Conservation (phyloP, 73 alveolate genomes). For the Diophrys appendiculata region DNA sequence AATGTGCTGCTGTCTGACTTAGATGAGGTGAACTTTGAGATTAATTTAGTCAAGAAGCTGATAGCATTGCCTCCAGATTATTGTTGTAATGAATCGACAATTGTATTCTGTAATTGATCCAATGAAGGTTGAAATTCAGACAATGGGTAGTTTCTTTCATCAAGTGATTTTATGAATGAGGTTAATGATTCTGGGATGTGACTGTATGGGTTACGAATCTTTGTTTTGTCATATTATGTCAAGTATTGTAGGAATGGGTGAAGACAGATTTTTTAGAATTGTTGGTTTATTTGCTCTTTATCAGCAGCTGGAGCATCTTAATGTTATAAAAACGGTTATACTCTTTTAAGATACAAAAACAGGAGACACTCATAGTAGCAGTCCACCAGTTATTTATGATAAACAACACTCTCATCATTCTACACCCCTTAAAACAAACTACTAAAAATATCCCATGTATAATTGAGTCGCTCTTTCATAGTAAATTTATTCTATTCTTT, state of each 20-base stretch:
- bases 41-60: no score
- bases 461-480: slow-evolving; percentile 38
- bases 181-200: not conserved
- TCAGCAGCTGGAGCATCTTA: slow-evolving; percentile 19
- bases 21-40: no score
- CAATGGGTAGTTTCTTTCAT: not conserved
- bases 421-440: slow-evolving; percentile 19
- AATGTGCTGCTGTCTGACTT: no score
- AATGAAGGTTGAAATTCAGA: no score
- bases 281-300: slow-evolving; percentile 9
- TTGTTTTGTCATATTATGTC: not conserved
- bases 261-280: not conserved
- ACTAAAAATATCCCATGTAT: slow-evolving; percentile 27
- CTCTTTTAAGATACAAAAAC: slow-evolving; percentile 35
- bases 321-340: slow-evolving; percentile 23
- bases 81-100: no score
- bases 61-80: no score
- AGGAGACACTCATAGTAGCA: slow-evolving; percentile 27
- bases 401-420: slow-evolving; percentile 51
- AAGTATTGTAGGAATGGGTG: not conserved
- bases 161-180: not conserved
- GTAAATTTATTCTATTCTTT: slow-evolving; percentile 22
- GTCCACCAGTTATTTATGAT: slow-evolving; percentile 17
- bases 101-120: no score
- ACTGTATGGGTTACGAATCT: not conserved